A percentile compares a stretch with the other conserved stretches of the same genome.
Evolutionary conservation across 495 filamentous ascomycete species (phyloP).

Genomic region (Neurospora intermedia): DNA sequence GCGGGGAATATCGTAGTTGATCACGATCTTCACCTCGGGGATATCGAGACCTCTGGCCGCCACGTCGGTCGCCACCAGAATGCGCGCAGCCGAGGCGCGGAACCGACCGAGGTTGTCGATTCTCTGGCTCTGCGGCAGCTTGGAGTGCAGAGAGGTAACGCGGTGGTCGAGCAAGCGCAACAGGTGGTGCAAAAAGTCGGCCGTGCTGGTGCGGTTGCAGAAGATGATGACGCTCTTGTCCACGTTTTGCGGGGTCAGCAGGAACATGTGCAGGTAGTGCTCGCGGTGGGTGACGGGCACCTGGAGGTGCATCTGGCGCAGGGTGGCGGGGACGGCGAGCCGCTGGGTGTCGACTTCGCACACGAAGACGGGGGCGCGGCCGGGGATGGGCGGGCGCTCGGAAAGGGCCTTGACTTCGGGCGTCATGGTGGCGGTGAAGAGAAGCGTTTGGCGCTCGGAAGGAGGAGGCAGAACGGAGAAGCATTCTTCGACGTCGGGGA

Average conservation of each 20-base stretch:
- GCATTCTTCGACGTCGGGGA: conserved; percentile 86
- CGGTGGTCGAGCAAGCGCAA: conserved; percentile 78
- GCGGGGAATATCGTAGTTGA: conserved; percentile 92
- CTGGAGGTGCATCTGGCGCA: conserved; percentile 77
- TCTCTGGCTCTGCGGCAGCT: conserved; percentile 70
- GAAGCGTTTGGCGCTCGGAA: conserved; percentile 67
- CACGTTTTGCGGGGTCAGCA: conserved; percentile 66
- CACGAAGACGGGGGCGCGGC: conserved; percentile 68
- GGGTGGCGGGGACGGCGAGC: conserved; percentile 64
- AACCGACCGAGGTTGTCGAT: conserved; percentile 83
- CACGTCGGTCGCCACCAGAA: conserved; percentile 92
- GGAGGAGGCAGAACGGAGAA: conserved; percentile 64
- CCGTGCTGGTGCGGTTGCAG: conserved; percentile 83
- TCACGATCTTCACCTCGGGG: conserved; percentile 75
- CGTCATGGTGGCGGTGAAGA: conserved; percentile 96
- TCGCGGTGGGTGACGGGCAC: conserved; percentile 84
- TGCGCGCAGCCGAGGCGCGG: conserved; percentile 78
- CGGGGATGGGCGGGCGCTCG: conserved; percentile 51
- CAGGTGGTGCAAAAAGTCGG: conserved; percentile 75
- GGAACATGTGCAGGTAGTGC: conserved; percentile 83
- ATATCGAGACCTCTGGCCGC: conserved; percentile 95
- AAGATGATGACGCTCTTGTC: conserved; percentile 79
- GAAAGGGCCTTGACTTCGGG: conserved; percentile 83
- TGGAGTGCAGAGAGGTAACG: conserved; percentile 82
- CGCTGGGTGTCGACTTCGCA: conserved; percentile 75